phyloP scores from a whole-genome alignment of 2,329 filamentous ascomycete genomes.

The Didymella sp. region DNA sequence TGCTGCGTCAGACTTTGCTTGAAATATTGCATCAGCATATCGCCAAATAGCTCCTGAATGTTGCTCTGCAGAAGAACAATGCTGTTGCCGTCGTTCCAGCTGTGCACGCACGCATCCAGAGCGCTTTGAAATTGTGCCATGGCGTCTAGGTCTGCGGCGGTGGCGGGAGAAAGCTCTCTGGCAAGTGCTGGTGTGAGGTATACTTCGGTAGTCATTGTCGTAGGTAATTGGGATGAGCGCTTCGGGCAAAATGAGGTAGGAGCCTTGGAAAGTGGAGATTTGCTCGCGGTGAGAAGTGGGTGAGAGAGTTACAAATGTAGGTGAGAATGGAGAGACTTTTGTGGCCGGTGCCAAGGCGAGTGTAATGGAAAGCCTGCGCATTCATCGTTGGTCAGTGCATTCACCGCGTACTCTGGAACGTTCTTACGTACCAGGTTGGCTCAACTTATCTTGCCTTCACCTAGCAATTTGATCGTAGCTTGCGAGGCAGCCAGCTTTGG shows the following conservation, averaged over 20 bases:
- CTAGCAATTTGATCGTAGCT: not conserved
- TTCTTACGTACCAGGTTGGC: not conserved
- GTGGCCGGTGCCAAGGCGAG: constrained; percentile 19
- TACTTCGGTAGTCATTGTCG: constrained; percentile 15
- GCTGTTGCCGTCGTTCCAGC: constrained; percentile 13
- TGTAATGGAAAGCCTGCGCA: constrained; percentile 16
- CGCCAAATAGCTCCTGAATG: constrained; percentile 21
- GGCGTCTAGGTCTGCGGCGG: constrained; percentile 2
- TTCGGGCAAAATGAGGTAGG: not conserved
- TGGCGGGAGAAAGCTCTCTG: not conserved
- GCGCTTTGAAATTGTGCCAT: constrained; percentile 17
- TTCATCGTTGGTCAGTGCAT: constrained; percentile 29
- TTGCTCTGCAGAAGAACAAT: constrained; percentile 16
- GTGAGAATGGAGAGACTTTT: constrained; percentile 10
- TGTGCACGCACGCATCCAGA: constrained; percentile 14
- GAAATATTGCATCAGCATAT: constrained; percentile 17
- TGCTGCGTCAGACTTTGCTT: constrained; percentile 8
- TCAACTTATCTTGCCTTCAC: not conserved
- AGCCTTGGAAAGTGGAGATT: not conserved
- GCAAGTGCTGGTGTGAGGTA: constrained; percentile 4
- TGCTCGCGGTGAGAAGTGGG: not conserved
- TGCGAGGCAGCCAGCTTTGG: not conserved
- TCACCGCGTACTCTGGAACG: constrained; percentile 10
- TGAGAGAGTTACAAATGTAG: constrained; percentile 4
- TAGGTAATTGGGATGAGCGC: not conserved